Conservation (phyloP, 202 grass and related monocot species). For the Musa balbisiana region DNA sequence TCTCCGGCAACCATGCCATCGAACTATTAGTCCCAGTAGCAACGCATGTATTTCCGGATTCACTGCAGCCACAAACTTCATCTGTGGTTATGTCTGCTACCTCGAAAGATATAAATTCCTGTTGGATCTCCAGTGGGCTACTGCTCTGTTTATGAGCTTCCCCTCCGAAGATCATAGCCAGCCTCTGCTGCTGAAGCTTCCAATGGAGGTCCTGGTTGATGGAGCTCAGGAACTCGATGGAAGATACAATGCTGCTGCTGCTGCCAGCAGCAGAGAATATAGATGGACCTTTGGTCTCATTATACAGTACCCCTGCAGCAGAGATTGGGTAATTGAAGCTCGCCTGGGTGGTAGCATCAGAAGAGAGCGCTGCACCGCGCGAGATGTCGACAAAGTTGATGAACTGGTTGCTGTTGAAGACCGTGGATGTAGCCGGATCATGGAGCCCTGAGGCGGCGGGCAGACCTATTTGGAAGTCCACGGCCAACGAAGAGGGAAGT, state of each 20-base stretch:
- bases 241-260: conserved; percentile 74
- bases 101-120: conserved; percentile 17
- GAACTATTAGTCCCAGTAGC: background rate
- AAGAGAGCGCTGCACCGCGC: no score
- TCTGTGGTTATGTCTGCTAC: background rate
- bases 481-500: conserved; percentile 3
- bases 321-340: no score
- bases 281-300: conserved; percentile 4
- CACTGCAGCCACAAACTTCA: conserved; percentile 3
- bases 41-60: background rate
- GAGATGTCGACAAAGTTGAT: no score
- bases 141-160: background rate
- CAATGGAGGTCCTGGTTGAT: conserved; percentile 97
- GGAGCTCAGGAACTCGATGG: conserved; percentile 87
- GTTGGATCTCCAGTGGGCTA: conserved; percentile 2
- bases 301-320: background rate
- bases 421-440: background rate
- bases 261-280: conserved; percentile 16
- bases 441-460: conserved; percentile 10
- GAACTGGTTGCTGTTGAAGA: background rate
- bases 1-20: conserved; percentile 64
- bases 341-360: no score
- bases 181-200: conserved; percentile 86
- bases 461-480: no score
- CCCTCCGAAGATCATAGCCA: conserved; percentile 56